phyloP scores from a whole-genome alignment of 129 eudicot genomes.

The carrot (Daucus carota) region DNA sequence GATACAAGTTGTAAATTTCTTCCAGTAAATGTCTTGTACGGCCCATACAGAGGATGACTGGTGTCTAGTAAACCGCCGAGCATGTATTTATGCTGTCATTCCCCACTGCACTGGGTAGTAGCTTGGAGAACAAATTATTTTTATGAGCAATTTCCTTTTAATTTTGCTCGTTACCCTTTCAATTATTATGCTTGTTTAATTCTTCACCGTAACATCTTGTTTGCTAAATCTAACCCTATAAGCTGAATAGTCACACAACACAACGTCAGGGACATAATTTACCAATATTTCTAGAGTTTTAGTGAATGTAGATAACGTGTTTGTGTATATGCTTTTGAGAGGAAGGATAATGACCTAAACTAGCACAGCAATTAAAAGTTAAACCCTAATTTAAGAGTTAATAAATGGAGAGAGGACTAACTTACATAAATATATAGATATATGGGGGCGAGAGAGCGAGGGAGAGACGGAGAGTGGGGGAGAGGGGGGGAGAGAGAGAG shows the following conservation, averaged over 20 bases:
- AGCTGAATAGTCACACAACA: not conserved
- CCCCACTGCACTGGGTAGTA: too few relatives aligned
- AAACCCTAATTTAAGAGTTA: not conserved
- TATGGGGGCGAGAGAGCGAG: not conserved
- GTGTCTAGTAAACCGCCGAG: too few relatives aligned
- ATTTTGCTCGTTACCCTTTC: too few relatives aligned
- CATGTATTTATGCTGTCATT: too few relatives aligned
- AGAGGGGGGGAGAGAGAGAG: not conserved
- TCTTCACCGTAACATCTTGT: not conserved
- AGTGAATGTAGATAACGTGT: not conserved
- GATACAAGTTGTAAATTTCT: too few relatives aligned
- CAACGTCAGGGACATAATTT: not conserved
- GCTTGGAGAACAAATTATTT: too few relatives aligned
- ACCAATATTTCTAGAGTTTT: too few relatives aligned
- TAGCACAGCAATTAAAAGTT: not conserved
- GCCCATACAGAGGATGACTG: too few relatives aligned
- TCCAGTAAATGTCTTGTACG: too few relatives aligned
- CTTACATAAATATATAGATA: not conserved
- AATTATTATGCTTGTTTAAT: too few relatives aligned
- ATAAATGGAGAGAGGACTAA: not conserved
- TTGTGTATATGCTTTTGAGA: not conserved
- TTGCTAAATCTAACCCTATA: not conserved
- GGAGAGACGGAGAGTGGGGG: not conserved
- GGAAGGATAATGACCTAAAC: too few relatives aligned
- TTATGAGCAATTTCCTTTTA: too few relatives aligned